Percentiles rank a stretch among this genome's conserved stretches.
These are phyloP conservation scores for Syzygium grande DNA, from an alignment of 345 rosid species.

Conservation along the genomic window DNA sequence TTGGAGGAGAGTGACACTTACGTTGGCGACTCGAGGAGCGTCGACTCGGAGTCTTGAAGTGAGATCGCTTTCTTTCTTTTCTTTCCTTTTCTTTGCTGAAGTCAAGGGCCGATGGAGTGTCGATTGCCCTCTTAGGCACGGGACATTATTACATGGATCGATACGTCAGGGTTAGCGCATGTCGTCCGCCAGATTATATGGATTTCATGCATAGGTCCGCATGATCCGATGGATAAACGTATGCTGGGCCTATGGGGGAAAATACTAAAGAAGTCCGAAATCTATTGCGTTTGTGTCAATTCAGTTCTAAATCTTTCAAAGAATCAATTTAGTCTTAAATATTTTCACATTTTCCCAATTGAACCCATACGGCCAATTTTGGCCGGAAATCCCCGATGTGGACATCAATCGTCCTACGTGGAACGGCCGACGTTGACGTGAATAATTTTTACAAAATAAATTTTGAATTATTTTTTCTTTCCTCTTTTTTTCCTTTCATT, in stretches of 20 bases:
- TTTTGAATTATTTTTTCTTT: too few relatives aligned
- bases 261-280: too few relatives aligned
- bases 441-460: too few relatives aligned
- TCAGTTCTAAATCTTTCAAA: too few relatives aligned
- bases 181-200: neutral
- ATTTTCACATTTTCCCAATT: too few relatives aligned
- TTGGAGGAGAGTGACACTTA: neutral
- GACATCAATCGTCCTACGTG: too few relatives aligned
- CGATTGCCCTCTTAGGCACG: neutral
- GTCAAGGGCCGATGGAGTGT: neutral
- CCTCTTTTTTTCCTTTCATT: too few relatives aligned
- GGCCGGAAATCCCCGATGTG: too few relatives aligned
- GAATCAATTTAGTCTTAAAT: too few relatives aligned
- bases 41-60: neutral
- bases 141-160: neutral
- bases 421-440: too few relatives aligned
- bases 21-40: neutral
- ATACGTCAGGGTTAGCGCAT: neutral
- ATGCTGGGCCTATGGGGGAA: accelerated
- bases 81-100: neutral
- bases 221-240: accelerated
- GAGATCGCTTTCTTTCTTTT: neutral
- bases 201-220: accelerated
- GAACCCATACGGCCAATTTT: too few relatives aligned
- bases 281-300: too few relatives aligned